Evolutionary conservation across 768 basidiomycete species (phyloP).

Genomic region (Leccinum incarnatum): DNA sequence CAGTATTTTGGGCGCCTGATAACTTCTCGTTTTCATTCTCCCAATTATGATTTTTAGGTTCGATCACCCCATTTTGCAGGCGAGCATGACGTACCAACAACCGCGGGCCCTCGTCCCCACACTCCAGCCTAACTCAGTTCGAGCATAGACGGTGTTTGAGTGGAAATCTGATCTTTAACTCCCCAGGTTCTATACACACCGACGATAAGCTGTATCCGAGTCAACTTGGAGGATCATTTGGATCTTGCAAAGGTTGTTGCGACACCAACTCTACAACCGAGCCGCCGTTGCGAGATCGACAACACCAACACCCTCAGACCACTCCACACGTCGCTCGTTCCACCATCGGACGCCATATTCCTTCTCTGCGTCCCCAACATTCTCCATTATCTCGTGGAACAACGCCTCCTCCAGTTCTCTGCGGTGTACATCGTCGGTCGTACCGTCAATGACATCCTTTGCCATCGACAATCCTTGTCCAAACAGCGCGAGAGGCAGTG

Average conservation of each 20-base stretch:
- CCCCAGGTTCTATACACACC: too few species aligned
- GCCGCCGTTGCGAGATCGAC: background rate
- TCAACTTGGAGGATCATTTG: background rate
- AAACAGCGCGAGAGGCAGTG: slow-evolving; percentile 57
- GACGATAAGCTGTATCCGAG: too few species aligned
- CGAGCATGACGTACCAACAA: background rate
- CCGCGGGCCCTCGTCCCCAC: too few species aligned
- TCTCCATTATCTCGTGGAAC: slow-evolving; percentile 61
- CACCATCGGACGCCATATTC: slow-evolving; percentile 71
- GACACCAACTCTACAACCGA: slow-evolving; percentile 11
- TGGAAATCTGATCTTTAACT: too few species aligned
- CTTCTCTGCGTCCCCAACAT: slow-evolving; percentile 68
- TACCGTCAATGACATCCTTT: slow-evolving; percentile 27
- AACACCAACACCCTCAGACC: slow-evolving; percentile 11
- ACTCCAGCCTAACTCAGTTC: too few species aligned
- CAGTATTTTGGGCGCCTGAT: background rate
- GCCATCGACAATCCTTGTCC: slow-evolving; percentile 53
- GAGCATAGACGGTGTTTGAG: too few species aligned
- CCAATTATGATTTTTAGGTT: background rate
- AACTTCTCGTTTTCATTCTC: too few species aligned
- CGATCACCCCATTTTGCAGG: background rate
- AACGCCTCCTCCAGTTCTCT: slow-evolving; percentile 54
- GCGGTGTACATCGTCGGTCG: slow-evolving; percentile 31
- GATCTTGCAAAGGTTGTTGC: background rate
- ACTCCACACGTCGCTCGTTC: slow-evolving; percentile 44